phyloP scores from a whole-genome alignment of 2,329 filamentous ascomycete genomes.

The Epicoccum sorghinum region DNA sequence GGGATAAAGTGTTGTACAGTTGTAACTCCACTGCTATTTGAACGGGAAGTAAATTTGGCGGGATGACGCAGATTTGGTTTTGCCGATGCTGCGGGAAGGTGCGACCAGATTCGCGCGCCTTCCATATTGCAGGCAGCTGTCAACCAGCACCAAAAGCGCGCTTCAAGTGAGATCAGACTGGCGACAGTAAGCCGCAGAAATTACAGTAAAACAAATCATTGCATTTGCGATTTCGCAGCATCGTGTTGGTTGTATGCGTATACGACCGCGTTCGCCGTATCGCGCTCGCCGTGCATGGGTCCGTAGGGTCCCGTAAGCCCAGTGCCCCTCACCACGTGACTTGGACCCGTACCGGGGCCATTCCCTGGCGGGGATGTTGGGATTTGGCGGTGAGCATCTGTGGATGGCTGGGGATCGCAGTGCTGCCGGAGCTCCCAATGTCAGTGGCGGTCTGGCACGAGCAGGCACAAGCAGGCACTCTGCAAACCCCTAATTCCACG shows the following conservation, averaged over 20 bases:
- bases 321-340: slow-evolving; percentile 46
- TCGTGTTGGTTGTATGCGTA: not conserved
- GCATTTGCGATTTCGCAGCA: not conserved
- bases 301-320: slow-evolving; percentile 4
- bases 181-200: not conserved
- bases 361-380: slow-evolving; percentile 22
- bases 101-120: slow-evolving; percentile 31
- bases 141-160: not conserved
- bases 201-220: not conserved
- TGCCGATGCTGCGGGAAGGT: slow-evolving; percentile 21
- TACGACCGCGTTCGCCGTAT: not conserved
- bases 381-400: slow-evolving; percentile 45
- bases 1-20: slow-evolving; percentile 11
- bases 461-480: slow-evolving; percentile 23
- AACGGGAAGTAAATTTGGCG: slow-evolving; percentile 30
- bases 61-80: slow-evolving; percentile 30
- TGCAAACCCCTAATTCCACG: slow-evolving; percentile 24
- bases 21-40: slow-evolving; percentile 11
- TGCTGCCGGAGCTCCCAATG: slow-evolving; percentile 19
- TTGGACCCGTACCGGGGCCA: not conserved
- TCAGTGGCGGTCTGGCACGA: slow-evolving; percentile 26
- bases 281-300: slow-evolving; percentile 11
- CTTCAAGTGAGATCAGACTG: too few relatives aligned
- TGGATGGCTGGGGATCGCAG: slow-evolving; percentile 40
- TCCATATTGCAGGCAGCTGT: slow-evolving; percentile 26